Percentiles rank a stretch among this genome's conserved stretches.
phyloP scores from a whole-genome alignment of 257 asterid species.

The Ocimum tenuiflorum region DNA sequence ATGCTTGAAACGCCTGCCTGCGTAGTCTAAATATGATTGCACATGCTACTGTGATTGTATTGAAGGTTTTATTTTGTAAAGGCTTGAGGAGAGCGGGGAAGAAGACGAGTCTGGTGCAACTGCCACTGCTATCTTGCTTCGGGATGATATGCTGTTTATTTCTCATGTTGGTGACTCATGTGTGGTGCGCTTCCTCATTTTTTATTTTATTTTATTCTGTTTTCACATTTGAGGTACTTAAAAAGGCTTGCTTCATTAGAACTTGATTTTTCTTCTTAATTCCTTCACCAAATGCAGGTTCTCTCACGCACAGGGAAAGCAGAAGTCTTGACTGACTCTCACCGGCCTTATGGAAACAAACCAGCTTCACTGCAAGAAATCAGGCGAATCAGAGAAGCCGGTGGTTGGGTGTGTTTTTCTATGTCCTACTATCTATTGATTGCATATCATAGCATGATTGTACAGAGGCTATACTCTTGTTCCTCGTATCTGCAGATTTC shows the following conservation, averaged over 20 bases:
- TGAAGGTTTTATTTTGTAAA: constrained; percentile 77
- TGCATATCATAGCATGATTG: no score
- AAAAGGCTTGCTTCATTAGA: not conserved
- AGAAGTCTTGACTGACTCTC: constrained; percentile 63
- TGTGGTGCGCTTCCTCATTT: constrained; percentile 42
- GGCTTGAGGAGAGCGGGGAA: constrained; percentile 70
- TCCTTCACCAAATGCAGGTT: constrained; percentile 33
- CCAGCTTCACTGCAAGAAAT: constrained; percentile 62
- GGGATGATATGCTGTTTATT: constrained; percentile 46
- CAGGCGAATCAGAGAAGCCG: constrained; percentile 73
- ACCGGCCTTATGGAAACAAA: constrained; percentile 83
- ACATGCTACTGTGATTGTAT: constrained; percentile 34
- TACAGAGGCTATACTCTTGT: no score
- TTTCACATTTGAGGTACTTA: not conserved
- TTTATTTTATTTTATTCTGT: not conserved
- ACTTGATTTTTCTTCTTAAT: not conserved
- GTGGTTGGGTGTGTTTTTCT: constrained; percentile 99
- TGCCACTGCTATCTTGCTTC: constrained; percentile 66
- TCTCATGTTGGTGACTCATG: constrained; percentile 92
- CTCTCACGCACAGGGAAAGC: constrained; percentile 75
- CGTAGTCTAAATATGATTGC: constrained; percentile 33
- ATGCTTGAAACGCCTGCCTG: not conserved
- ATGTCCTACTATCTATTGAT: no score
- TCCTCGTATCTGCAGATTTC: constrained; percentile 41
- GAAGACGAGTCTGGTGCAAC: constrained; percentile 89